Conservation (phyloP, 768 basidiomycete species). For the Ramaria rubella region DNA sequence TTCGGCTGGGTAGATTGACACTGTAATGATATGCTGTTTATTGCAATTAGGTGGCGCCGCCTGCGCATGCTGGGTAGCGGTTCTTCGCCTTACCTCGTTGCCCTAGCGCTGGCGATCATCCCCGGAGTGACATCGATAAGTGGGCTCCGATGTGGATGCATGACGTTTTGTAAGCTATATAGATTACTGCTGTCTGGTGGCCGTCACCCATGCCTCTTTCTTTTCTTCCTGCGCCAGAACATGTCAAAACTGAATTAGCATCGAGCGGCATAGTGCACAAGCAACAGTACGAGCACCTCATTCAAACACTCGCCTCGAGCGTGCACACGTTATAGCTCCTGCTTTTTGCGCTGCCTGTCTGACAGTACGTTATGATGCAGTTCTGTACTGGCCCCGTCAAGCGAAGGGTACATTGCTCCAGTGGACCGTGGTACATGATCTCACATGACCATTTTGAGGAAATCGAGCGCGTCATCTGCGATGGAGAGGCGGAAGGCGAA, state of each 20-base stretch:
- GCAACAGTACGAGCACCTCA: constrained; percentile 69
- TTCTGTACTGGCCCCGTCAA: constrained; percentile 58
- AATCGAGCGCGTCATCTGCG: constrained; percentile 60
- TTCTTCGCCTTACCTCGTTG: constrained; percentile 86
- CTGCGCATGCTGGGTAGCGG: too few relatives aligned
- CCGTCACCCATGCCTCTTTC: background rate
- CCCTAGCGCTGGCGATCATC: constrained; percentile 85
- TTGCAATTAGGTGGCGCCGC: constrained; percentile 55
- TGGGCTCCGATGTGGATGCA: constrained; percentile 84
- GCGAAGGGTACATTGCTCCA: constrained; percentile 62
- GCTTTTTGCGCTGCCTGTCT: background rate
- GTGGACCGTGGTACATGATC: constrained; percentile 89
- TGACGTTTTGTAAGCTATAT: constrained; percentile 86
- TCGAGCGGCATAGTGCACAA: constrained; percentile 84
- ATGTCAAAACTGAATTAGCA: constrained; percentile 96
- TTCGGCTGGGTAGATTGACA: background rate
- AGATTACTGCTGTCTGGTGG: background rate
- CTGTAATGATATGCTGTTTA: background rate
- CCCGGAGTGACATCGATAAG: constrained; percentile 76
- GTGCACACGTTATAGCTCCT: constrained; percentile 8
- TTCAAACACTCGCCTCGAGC: constrained; percentile 52
- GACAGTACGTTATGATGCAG: constrained; percentile 21
- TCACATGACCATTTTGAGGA: constrained; percentile 60
- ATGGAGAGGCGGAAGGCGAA: constrained; percentile 67
- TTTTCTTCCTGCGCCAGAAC: constrained; percentile 59